Evolutionary conservation across 257 asterid species (phyloP).

Genomic region (Misopates orontium): DNA sequence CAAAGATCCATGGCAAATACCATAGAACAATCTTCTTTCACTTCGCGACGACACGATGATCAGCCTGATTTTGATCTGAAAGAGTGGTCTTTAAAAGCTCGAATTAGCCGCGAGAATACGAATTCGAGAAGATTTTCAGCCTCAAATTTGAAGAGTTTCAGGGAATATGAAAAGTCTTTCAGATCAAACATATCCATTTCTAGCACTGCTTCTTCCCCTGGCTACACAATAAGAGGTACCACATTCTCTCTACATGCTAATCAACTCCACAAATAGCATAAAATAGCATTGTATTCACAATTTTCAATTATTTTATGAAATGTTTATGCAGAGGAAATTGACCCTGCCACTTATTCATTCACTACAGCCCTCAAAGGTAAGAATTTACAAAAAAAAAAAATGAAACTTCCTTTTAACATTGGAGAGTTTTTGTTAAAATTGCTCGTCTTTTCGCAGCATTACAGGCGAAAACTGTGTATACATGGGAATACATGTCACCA

Average conservation of each 20-base stretch:
- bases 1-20: conserved; percentile 19
- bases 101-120: conserved; percentile 61
- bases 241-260: background rate
- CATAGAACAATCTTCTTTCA: conserved; percentile 35
- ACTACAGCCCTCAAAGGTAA: conserved; percentile 79
- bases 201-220: conserved; percentile 91
- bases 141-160: conserved; percentile 52
- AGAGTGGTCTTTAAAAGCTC: conserved; percentile 59
- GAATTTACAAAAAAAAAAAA: background rate
- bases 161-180: conserved; percentile 66
- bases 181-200: conserved; percentile 69
- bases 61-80: conserved; percentile 44
- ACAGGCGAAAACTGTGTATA: conserved; percentile 65
- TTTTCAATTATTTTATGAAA: background rate
- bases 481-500: conserved; percentile 69
- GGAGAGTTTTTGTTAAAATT: no score
- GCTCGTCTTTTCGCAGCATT: conserved; percentile 51
- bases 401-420: background rate
- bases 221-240: conserved; percentile 66
- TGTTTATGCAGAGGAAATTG: conserved; percentile 66
- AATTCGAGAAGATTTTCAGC: conserved; percentile 71
- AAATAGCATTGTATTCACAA: background rate
- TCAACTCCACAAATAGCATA: no score
- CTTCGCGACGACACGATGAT: conserved; percentile 40
- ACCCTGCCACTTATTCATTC: conserved; percentile 90